phyloP scores from a whole-genome alignment of 306 rosid species.

The Trifolium pratense region DNA sequence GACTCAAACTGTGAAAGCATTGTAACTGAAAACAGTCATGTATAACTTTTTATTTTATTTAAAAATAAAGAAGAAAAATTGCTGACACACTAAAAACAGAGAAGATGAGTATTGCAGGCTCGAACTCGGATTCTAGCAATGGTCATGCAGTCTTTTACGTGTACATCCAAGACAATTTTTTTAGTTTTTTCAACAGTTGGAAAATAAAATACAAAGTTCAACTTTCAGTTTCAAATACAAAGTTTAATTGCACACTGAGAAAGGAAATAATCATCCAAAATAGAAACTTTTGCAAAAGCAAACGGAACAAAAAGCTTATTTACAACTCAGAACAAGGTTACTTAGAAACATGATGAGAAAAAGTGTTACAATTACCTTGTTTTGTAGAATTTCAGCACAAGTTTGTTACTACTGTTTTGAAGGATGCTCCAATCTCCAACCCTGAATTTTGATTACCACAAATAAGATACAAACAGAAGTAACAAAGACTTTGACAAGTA shows the following conservation, averaged over 20 bases:
- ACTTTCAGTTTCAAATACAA: neutral
- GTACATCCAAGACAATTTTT: too few species aligned
- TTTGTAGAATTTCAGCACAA: neutral
- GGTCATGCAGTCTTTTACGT: too few species aligned
- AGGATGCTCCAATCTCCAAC: neutral
- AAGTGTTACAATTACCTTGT: neutral
- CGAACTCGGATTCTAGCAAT: too few species aligned
- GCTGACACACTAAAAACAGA: too few species aligned
- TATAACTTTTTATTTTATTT: too few species aligned
- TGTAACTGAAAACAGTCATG: neutral
- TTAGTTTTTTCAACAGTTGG: neutral
- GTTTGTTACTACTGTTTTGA: neutral
- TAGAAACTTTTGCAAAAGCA: neutral
- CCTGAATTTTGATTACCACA: neutral
- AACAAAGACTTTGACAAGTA: neutral
- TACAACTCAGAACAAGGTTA: neutral
- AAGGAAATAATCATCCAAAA: neutral
- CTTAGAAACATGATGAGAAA: neutral
- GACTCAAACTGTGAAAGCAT: neutral
- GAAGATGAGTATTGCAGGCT: too few species aligned
- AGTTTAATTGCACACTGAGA: neutral
- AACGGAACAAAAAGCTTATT: neutral
- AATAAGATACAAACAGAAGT: conserved; percentile 1
- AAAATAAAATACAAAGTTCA: neutral
- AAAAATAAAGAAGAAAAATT: too few species aligned